A percentile compares a stretch with the other conserved stretches of the same genome.
Conservation (phyloP, 352 stramenopile genomes). For the Pythium angustatum region DNA sequence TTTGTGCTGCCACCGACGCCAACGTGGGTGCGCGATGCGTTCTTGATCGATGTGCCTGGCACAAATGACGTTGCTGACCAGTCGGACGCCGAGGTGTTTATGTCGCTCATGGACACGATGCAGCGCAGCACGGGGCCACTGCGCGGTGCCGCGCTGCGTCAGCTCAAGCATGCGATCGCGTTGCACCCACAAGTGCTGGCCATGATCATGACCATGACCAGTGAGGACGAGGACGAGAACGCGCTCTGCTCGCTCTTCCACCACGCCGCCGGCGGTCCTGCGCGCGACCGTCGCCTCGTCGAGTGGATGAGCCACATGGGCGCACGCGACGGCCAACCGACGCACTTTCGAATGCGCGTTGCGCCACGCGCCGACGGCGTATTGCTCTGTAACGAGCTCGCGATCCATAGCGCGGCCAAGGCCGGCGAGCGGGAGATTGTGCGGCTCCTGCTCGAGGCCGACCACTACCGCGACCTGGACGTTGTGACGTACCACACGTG, state of each 20-base stretch:
- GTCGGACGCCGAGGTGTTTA: too few species aligned
- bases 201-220: neutral
- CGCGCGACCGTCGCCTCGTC: slow-evolving; percentile 30
- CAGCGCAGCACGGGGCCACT: too few species aligned
- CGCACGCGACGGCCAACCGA: slow-evolving; percentile 15
- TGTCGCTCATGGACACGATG: too few species aligned
- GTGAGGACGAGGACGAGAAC: neutral
- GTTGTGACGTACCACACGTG: slow-evolving; percentile 18
- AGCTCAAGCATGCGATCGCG: too few species aligned
- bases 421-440: slow-evolving; percentile 12
- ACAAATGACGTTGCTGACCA: too few species aligned
- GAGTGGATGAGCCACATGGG: slow-evolving; percentile 47
- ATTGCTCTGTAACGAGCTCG: slow-evolving; percentile 1
- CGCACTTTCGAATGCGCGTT: slow-evolving; percentile 7
- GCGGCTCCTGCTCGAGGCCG: slow-evolving; percentile 11
- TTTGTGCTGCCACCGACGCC: too few species aligned
- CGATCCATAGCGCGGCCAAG: slow-evolving; percentile 19
- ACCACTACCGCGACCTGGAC: slow-evolving; percentile 15
- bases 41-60: too few species aligned
- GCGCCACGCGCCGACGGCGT: neutral
- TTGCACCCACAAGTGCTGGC: too few species aligned
- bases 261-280: slow-evolving; percentile 33
- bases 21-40: too few species aligned
- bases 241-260: slow-evolving; percentile 26
- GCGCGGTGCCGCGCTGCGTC: too few species aligned